Conservation (phyloP, 2,329 filamentous ascomycete species). For the Juglanconis oblonga region DNA sequence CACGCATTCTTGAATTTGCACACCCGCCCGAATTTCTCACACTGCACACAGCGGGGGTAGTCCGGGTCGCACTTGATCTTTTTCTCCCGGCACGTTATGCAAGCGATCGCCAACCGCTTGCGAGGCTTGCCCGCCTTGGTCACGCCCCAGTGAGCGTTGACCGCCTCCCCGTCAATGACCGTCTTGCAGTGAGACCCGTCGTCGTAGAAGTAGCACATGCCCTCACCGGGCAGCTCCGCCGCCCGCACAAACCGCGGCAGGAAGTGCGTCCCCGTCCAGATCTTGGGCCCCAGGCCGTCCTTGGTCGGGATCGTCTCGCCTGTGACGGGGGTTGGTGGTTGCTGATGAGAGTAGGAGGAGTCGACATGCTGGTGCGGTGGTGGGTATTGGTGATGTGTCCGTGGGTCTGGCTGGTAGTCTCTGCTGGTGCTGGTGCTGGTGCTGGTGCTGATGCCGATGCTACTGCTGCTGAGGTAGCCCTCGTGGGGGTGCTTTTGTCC, state of each 20-base stretch:
- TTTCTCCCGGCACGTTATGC: conserved; percentile 89
- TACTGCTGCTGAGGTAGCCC: conserved; percentile 11
- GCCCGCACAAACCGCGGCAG: conserved; percentile 63
- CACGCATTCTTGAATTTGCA: conserved; percentile 87
- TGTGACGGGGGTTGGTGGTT: conserved; percentile 27
- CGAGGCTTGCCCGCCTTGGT: conserved; percentile 92
- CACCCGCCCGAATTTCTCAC: conserved; percentile 82
- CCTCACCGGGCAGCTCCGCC: conserved; percentile 71
- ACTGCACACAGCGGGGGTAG: conserved; percentile 82
- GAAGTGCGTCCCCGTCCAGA: conserved; percentile 67
- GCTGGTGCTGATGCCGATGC: not conserved
- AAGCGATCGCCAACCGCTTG: conserved; percentile 89
- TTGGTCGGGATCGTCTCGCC: conserved; percentile 49
- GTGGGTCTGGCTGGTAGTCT: conserved; percentile 24
- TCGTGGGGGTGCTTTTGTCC: conserved; percentile 31
- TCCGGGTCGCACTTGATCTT: conserved; percentile 97
- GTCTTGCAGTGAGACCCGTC: conserved; percentile 81
- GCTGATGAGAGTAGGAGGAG: conserved; percentile 17
- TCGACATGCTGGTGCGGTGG: conserved; percentile 26
- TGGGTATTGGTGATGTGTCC: conserved; percentile 21
- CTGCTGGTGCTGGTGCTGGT: too few species aligned
- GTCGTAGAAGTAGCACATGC: conserved; percentile 81
- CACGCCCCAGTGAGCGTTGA: conserved; percentile 90
- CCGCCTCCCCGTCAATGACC: conserved; percentile 77
- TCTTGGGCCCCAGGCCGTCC: conserved; percentile 63